These are phyloP conservation scores for Phytopythium helicoides DNA, from an alignment of 352 stramenopile species.

Conservation along the genomic window DNA sequence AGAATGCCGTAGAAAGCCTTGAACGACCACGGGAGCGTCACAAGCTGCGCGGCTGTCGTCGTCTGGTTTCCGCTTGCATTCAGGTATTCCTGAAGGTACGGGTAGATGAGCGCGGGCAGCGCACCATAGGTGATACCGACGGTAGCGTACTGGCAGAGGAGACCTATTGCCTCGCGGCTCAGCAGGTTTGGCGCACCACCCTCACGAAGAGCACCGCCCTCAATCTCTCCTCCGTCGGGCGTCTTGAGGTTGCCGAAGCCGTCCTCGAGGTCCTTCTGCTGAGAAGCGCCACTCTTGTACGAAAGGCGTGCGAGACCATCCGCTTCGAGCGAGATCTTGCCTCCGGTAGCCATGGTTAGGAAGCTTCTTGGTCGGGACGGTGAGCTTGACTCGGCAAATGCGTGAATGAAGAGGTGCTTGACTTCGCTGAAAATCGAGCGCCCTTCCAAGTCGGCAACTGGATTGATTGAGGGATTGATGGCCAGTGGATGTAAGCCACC, in stretches of 20 bases:
- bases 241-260: constrained; percentile 2
- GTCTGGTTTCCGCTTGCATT: constrained; percentile 16
- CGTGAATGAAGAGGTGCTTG: background rate
- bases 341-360: background rate
- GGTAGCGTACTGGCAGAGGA: constrained; percentile 21
- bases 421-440: no score
- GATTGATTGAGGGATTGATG: constrained; percentile 2
- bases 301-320: background rate
- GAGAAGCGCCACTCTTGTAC: constrained; percentile 1
- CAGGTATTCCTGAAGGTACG: constrained; percentile 24
- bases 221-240: constrained; percentile 6
- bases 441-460: no score
- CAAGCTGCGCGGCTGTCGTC: constrained; percentile 16
- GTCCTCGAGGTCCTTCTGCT: background rate
- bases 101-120: constrained; percentile 22
- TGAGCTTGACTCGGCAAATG: background rate
- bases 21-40: constrained; percentile 49
- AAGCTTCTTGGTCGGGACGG: background rate
- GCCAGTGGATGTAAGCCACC: background rate
- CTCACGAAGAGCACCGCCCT: constrained; percentile 22
- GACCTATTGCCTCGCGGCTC: constrained; percentile 23
- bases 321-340: background rate
- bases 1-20: constrained; percentile 26
- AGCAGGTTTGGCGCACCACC: constrained; percentile 12
- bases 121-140: constrained; percentile 20